Percentiles rank a stretch among this genome's conserved stretches.
Conservation (phyloP, 441 rosid species). For the Corymbia citriodora region DNA sequence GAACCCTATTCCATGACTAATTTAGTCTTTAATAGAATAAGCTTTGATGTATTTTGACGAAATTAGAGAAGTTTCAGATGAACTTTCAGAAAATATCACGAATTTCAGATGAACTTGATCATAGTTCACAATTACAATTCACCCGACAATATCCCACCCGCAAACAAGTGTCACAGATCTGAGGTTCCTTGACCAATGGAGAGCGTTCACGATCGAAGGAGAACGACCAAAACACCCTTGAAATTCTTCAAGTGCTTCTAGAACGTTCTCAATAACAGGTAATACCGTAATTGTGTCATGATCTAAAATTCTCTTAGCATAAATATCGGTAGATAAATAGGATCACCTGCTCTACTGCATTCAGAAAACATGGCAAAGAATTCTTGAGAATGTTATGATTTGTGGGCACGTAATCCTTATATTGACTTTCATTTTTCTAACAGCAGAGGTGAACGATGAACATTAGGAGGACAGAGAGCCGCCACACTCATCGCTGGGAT, state of each 20-base stretch:
- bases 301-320: too few species aligned
- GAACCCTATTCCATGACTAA: background rate
- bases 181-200: too few species aligned
- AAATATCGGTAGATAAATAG: too few species aligned
- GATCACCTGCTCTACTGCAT: background rate
- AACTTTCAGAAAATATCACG: background rate
- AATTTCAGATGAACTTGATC: too few species aligned
- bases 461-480: constrained; percentile 20
- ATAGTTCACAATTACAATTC: too few species aligned
- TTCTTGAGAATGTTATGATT: background rate
- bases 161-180: too few species aligned
- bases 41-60: background rate
- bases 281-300: too few species aligned
- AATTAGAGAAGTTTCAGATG: background rate
- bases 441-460: background rate
- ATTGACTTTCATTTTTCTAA: background rate
- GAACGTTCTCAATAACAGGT: too few species aligned
- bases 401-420: background rate
- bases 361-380: background rate
- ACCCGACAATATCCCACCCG: too few species aligned
- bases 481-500: background rate
- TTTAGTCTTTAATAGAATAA: background rate
- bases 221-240: too few species aligned
- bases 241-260: too few species aligned
- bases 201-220: too few species aligned